Percentiles rank a stretch among this genome's conserved stretches.
These are phyloP conservation scores for Rhododendron kiyosumense DNA, from an alignment of 148 eudicot species.

Conservation along the genomic window DNA sequence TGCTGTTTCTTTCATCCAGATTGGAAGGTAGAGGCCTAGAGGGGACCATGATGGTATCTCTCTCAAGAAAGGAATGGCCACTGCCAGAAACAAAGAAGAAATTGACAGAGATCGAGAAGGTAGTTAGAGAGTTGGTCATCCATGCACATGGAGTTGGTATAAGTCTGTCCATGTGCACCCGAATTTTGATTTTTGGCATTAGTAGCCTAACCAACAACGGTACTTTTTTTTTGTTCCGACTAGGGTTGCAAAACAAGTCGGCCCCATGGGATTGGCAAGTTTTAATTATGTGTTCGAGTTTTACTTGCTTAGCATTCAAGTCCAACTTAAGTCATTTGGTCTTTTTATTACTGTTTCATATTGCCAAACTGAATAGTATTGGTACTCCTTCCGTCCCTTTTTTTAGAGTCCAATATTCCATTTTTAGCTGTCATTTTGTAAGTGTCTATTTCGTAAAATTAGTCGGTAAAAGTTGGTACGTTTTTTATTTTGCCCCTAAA, in stretches of 20 bases:
- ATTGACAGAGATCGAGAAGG: background rate
- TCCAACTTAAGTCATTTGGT: background rate
- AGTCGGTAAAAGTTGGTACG: too few relatives aligned
- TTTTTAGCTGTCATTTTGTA: too few relatives aligned
- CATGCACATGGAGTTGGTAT: constrained; percentile 15
- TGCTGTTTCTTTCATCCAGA: background rate
- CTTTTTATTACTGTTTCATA: background rate
- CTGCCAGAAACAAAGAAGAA: background rate
- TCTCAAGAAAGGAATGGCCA: background rate
- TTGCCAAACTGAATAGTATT: background rate
- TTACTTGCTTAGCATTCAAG: background rate
- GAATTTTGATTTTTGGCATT: background rate
- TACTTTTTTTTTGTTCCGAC: background rate
- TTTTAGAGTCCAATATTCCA: too few relatives aligned
- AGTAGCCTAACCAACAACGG: background rate
- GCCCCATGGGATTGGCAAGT: background rate
- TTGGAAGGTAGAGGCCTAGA: background rate
- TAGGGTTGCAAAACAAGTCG: background rate
- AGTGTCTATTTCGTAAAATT: too few relatives aligned
- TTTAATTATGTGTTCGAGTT: background rate
- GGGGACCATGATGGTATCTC: constrained; percentile 6
- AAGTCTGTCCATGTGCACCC: background rate
- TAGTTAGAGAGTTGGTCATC: constrained; percentile 3
- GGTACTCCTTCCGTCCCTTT: too few relatives aligned
- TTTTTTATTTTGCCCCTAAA: too few relatives aligned